Evolutionary conservation across 768 basidiomycete genomes (phyloP).

Genomic region (Suillus sp.): DNA sequence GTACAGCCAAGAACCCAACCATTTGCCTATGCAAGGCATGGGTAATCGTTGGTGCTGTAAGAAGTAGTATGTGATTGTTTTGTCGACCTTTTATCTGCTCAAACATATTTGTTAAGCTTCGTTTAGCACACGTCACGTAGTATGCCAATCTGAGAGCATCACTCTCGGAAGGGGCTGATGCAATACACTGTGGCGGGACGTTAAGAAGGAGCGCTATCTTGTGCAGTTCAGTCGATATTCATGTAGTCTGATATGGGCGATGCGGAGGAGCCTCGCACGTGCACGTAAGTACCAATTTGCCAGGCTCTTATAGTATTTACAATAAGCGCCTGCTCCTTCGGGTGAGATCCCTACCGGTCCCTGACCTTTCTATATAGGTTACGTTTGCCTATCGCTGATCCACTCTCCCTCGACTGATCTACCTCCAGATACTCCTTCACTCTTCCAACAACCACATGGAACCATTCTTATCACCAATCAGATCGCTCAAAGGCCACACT

Average conservation of each 20-base stretch:
- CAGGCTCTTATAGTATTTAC: not conserved
- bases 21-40: not conserved
- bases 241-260: not conserved
- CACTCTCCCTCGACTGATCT: not conserved
- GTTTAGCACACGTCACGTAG: not conserved
- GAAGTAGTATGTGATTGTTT: not conserved
- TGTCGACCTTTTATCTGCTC: not conserved
- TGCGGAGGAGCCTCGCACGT: not conserved
- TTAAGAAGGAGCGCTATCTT: too few relatives aligned
- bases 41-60: not conserved
- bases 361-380: not conserved
- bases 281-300: not conserved
- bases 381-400: not conserved
- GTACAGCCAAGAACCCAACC: too few relatives aligned
- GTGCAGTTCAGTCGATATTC: not conserved
- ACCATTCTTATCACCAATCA: not conserved
- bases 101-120: not conserved
- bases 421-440: not conserved
- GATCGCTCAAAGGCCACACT: not conserved
- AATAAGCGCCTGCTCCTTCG: not conserved
- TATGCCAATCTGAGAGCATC: not conserved
- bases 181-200: not conserved
- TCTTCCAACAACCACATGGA: not conserved
- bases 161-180: not conserved
- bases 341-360: not conserved